These are phyloP conservation scores for Stagonosporopsis vannaccii DNA, from an alignment of 2,329 filamentous ascomycete genomes.

Conservation along the genomic window DNA sequence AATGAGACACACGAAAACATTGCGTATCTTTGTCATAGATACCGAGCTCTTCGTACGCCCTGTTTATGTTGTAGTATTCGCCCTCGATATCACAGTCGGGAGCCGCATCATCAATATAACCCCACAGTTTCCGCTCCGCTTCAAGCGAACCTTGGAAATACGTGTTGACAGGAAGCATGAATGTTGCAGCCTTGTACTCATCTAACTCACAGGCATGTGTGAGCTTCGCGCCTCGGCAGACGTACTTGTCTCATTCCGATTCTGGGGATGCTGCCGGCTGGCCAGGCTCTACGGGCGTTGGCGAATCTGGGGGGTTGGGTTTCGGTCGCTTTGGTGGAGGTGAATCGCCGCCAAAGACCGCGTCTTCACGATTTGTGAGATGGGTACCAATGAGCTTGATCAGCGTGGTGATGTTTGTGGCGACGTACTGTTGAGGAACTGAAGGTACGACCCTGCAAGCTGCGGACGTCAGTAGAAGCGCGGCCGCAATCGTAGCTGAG, in stretches of 20 bases:
- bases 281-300: background rate
- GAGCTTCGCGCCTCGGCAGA: conserved; percentile 18
- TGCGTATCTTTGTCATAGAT: conserved; percentile 6
- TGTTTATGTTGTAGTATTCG: conserved; percentile 1
- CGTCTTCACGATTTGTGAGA: background rate
- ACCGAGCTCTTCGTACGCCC: conserved; percentile 8
- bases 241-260: background rate
- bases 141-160: conserved; percentile 13
- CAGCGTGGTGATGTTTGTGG: background rate
- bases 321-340: conserved; percentile 9
- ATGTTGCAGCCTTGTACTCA: conserved; percentile 7
- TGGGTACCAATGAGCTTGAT: conserved; percentile 1
- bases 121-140: conserved; percentile 16
- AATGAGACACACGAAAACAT: conserved; percentile 9
- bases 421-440: background rate
- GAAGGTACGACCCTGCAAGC: background rate
- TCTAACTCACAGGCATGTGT: conserved; percentile 11
- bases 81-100: conserved; percentile 14
- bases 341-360: background rate
- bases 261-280: background rate
- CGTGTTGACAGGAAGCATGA: background rate
- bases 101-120: conserved; percentile 7
- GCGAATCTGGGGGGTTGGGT: background rate
- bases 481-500: background rate
- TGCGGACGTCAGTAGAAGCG: background rate